Evolutionary conservation across 129 eudicot genomes (phyloP).

Genomic region (Gnaphalium uliginosum): DNA sequence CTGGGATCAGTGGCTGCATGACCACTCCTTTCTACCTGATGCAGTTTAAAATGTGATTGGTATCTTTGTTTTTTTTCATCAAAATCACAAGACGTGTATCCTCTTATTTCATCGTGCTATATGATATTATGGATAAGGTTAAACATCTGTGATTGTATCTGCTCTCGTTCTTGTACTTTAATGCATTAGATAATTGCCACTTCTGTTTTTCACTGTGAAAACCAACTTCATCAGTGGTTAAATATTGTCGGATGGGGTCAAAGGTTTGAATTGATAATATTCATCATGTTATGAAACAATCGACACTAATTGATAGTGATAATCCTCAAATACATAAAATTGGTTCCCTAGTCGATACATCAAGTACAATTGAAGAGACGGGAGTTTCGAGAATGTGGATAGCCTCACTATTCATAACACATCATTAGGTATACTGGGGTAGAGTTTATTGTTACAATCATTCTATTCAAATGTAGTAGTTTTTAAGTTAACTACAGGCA

Average conservation of each 20-base stretch:
- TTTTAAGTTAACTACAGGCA: background rate
- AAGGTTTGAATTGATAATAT: background rate
- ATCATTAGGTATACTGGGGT: background rate
- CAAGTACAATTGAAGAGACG: too few relatives aligned
- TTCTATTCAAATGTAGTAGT: background rate
- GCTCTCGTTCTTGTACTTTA: background rate
- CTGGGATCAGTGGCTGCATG: background rate
- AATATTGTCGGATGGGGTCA: background rate
- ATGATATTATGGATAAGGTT: background rate
- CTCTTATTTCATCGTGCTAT: background rate
- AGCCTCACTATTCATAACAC: too few relatives aligned
- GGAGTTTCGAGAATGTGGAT: too few relatives aligned
- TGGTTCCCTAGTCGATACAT: too few relatives aligned
- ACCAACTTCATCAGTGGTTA: background rate
- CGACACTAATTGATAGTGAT: too few relatives aligned
- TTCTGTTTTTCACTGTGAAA: constrained; percentile 11
- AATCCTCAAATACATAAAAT: too few relatives aligned
- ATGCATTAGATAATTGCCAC: background rate
- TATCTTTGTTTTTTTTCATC: background rate
- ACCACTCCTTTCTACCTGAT: background rate
- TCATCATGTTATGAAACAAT: too few relatives aligned
- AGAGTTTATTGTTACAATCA: background rate
- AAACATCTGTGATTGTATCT: background rate
- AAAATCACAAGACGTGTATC: background rate
- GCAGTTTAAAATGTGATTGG: background rate